Conservation (phyloP, 306 rosid species). For the Gastrolobium bilobum region DNA sequence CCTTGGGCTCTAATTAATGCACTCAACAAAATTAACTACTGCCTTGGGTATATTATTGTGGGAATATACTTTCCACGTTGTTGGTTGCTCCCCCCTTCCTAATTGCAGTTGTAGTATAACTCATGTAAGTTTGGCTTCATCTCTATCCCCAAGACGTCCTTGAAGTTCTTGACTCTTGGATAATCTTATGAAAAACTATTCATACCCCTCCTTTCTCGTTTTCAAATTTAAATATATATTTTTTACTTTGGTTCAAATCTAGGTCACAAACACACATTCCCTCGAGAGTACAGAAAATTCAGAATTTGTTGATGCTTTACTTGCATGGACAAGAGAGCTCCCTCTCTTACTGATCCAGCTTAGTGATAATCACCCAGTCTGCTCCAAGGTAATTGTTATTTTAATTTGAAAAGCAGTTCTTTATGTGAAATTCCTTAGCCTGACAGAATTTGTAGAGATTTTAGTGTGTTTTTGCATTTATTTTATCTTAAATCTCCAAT, state of each 20-base stretch:
- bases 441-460: slow-evolving; percentile 24
- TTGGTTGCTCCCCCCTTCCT: too few species aligned
- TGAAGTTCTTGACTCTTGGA: slow-evolving; percentile 38
- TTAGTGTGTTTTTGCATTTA: slow-evolving; percentile 24
- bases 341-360: slow-evolving; percentile 76
- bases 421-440: slow-evolving; percentile 23
- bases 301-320: slow-evolving; percentile 61
- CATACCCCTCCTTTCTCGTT: slow-evolving; percentile 1
- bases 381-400: slow-evolving; percentile 64
- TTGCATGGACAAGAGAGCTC: slow-evolving; percentile 79
- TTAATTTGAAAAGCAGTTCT: slow-evolving; percentile 43
- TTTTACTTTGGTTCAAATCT: slow-evolving; percentile 44
- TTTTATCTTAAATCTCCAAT: slow-evolving; percentile 37
- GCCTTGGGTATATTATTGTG: too few species aligned
- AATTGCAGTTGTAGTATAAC: not conserved
- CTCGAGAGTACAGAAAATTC: slow-evolving; percentile 59
- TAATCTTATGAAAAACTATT: slow-evolving; percentile 32
- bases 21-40: too few species aligned
- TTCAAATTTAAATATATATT: not conserved
- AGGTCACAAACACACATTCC: slow-evolving; percentile 63
- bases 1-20: too few species aligned
- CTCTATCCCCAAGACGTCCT: not conserved
- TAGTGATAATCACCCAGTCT: slow-evolving; percentile 68
- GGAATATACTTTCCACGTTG: too few species aligned
- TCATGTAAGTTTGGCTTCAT: slow-evolving; percentile 69